These are phyloP conservation scores for Suillus fuscotomentosus DNA, from an alignment of 768 basidiomycete species.

Conservation along the genomic window DNA sequence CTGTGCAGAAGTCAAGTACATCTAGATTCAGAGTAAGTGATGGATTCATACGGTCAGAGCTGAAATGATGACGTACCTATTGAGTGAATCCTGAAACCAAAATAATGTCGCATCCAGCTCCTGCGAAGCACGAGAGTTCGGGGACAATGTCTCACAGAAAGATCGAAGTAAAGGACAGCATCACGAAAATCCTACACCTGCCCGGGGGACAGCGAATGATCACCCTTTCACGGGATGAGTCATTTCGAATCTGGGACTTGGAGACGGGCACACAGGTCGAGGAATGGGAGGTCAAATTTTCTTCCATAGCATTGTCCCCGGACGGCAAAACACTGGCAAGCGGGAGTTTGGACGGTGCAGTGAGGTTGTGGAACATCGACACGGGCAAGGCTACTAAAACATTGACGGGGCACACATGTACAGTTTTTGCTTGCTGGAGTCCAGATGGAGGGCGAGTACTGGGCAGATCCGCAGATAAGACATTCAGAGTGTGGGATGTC, in stretches of 20 bases:
- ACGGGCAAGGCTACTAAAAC: background rate
- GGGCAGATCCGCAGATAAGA: background rate
- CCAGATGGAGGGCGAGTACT: background rate
- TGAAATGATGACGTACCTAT: background rate
- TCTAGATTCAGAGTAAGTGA: background rate
- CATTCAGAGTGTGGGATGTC: background rate
- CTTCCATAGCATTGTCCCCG: background rate
- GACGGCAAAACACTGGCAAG: background rate
- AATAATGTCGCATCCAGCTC: background rate
- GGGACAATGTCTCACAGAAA: background rate
- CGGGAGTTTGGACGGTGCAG: background rate
- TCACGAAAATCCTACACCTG: background rate
- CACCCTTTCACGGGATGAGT: background rate
- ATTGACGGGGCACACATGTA: background rate
- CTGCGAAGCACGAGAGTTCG: background rate
- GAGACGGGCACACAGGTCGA: background rate
- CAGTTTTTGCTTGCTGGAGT: background rate
- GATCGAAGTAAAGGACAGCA: background rate
- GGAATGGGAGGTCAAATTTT: background rate
- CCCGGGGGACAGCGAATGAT: background rate
- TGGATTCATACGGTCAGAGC: background rate
- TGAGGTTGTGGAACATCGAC: background rate
- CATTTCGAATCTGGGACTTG: background rate
- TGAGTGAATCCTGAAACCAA: background rate
- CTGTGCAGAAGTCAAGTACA: background rate